phyloP scores from a whole-genome alignment of 2,329 filamentous ascomycete species.

The Trichoderma sp. region DNA sequence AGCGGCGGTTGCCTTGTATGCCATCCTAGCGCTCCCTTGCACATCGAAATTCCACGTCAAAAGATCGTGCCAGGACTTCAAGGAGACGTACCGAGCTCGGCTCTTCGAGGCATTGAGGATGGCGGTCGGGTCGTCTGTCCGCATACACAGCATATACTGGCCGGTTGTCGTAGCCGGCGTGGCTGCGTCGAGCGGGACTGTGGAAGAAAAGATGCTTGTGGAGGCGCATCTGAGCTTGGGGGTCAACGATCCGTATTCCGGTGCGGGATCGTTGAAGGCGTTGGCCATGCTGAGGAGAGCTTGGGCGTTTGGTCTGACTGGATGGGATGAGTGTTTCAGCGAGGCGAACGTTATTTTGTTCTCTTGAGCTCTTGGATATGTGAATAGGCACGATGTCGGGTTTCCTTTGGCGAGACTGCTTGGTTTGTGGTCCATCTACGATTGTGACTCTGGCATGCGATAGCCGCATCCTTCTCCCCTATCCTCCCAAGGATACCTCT shows the following conservation, averaged over 20 bases:
- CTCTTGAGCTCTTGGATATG: constrained; percentile 8
- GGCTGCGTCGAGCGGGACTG: neutral
- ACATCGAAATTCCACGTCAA: neutral
- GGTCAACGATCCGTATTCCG: constrained; percentile 1
- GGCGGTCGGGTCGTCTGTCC: neutral
- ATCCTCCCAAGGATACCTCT: neutral
- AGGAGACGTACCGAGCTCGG: constrained; percentile 1
- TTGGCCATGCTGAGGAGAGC: constrained; percentile 8
- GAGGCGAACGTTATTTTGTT: constrained; percentile 15
- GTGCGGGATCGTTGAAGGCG: constrained; percentile 16
- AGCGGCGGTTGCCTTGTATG: constrained; percentile 17
- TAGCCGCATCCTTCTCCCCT: neutral
- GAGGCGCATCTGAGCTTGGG: neutral
- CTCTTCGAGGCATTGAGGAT: neutral
- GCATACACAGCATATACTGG: constrained; percentile 13
- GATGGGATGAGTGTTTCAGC: constrained; percentile 12
- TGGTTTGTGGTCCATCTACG: too few species aligned
- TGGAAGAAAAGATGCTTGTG: constrained; percentile 1
- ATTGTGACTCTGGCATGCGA: too few species aligned
- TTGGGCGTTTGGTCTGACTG: constrained; percentile 8
- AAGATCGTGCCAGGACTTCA: neutral
- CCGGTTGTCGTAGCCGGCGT: constrained; percentile 17
- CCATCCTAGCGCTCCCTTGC: neutral
- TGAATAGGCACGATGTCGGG: neutral
- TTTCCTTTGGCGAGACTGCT: too few species aligned